Evolutionary conservation across 2,329 filamentous ascomycete species (phyloP), one percentile per base, ranked within the genome.

Genomic region (Pseudogymnoascus sp.): DNA sequence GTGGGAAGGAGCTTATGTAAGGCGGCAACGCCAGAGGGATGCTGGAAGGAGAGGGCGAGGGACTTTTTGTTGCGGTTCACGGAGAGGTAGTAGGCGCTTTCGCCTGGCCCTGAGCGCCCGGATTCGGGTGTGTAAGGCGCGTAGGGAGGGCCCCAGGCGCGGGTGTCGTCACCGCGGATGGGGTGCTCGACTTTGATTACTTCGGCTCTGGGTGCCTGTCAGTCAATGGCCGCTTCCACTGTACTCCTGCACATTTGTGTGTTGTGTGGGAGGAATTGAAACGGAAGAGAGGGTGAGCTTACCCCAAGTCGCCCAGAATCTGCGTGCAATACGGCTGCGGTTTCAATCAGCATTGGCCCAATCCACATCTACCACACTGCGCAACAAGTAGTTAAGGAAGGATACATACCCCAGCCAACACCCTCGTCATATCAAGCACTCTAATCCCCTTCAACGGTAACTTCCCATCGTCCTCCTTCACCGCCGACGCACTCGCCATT

Each of bases 1-100:
- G 91, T 87, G 65, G 88, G 87, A 1, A 86, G 91, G 0, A 99
- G 84, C 69, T 88, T 87, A 76, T 97, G 93, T 4, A 99, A 80
- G 63, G 99, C 92, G 11, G 90, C 85, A 24, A 96, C 88, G 6
- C 95, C 95, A 1, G 88, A 84, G 28, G 87, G 83, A 70, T 96
- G 87, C 69, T 95, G 90, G 72, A 99, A 99, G 0, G 93, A 97
- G 1, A 99, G 81, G 0, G 86, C 95, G 1, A 99, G 76, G 0
- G 93, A 98, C 74, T 95, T 96, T 75, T 99, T 99, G 78, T 99
- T 99, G 61, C 95, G 90, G 73, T 98, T 98, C 82, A 97, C 95
- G 61, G 89, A 87, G 28, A 99, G 80, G 71, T 96, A 99, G 74
- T 99, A 99, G 8, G 95, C 95, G 66, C 91, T 95, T 75, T 99